Base-by-base conservation (phyloP, 345 rosid genomes). In the Draba incana region DNA sequence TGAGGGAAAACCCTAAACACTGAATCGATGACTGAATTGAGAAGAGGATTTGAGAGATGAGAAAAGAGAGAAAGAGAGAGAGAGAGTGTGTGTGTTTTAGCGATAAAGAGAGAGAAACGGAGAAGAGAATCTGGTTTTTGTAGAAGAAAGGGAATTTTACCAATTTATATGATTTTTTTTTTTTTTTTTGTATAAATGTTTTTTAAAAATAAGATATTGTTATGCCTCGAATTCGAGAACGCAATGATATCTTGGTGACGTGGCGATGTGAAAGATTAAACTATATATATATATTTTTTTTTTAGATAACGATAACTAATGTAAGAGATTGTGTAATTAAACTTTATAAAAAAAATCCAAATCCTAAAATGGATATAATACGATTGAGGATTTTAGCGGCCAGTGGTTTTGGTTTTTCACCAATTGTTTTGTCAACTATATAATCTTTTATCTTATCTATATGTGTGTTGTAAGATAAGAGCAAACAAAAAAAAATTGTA, bases 231-330 rank as follows among this genome's bases (percentile, higher is more conserved):
- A 23, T 4, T 58, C 47, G 71, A 73, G 20, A 66, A 50, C 39
- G 30, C 47, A 72, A 31, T 72, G 39, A 65, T 66, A 25, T 33
- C 67, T 20, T 54, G 14, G 15, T 66, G 77, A 66, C 77, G 77
- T 74, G 77, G 77, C 49, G 24, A 15, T 51, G 49, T 51, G 3
- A 48, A 64, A 64, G 70, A 65, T 64, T 54, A 20, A 0, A 20
- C 20, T 20, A 20, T 20, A 20, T 20, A 20, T 20, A 20, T 64
- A n/a, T 9, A 33, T 2, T 3, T 33, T 12, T 58, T 60, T 69
- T 41, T 9, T 38, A 12, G 47, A 38, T 57, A 52, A 52, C 57
- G 8, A 9, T 10, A 20, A 45, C 49, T 2, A 49, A 49, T 49
- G 3, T 42, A 42, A 12, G 13, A 2, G 6, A 12, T 27, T 13